Evolutionary conservation across 2,329 filamentous ascomycete species (phyloP).

Genomic region (Fusarium sp.): DNA sequence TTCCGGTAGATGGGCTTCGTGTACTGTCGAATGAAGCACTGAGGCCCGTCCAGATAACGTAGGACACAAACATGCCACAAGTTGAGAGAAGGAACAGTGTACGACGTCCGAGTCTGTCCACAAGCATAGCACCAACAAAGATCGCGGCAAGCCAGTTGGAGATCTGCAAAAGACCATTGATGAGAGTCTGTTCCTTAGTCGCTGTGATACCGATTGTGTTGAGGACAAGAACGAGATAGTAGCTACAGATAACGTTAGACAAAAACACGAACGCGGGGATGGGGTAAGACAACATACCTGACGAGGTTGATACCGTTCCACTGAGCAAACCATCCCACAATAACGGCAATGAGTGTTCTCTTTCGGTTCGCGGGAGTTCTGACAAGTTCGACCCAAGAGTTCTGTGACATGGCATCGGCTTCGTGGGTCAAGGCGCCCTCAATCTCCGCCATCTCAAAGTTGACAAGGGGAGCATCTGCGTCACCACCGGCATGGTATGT

Average conservation of each 20-base stretch:
- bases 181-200: constrained; percentile 51
- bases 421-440: constrained; percentile 50
- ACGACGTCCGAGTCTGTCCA: constrained; percentile 56
- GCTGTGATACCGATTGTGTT: constrained; percentile 55
- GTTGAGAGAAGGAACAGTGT: constrained; percentile 55
- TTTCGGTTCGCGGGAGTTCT: constrained; percentile 52
- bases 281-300: not conserved
- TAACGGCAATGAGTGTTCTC: constrained; percentile 38
- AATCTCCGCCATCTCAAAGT: constrained; percentile 58
- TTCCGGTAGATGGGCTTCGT: constrained; percentile 38
- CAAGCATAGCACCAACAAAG: constrained; percentile 53
- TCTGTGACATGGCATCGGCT: constrained; percentile 51
- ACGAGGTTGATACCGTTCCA: constrained; percentile 42
- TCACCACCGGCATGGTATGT: constrained; percentile 59
- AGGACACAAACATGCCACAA: constrained; percentile 53
- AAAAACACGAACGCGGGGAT: too few species aligned
- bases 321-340: constrained; percentile 40
- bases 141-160: constrained; percentile 55
- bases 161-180: constrained; percentile 51
- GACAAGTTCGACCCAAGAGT: constrained; percentile 55
- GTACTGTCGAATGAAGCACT: constrained; percentile 37
- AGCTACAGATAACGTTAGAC: constrained; percentile 29
- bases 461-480: constrained; percentile 54
- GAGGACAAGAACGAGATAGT: constrained; percentile 56
- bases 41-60: constrained; percentile 51